phyloP scores from a whole-genome alignment of 495 filamentous ascomycete genomes.

The Daldinia bambusicola region DNA sequence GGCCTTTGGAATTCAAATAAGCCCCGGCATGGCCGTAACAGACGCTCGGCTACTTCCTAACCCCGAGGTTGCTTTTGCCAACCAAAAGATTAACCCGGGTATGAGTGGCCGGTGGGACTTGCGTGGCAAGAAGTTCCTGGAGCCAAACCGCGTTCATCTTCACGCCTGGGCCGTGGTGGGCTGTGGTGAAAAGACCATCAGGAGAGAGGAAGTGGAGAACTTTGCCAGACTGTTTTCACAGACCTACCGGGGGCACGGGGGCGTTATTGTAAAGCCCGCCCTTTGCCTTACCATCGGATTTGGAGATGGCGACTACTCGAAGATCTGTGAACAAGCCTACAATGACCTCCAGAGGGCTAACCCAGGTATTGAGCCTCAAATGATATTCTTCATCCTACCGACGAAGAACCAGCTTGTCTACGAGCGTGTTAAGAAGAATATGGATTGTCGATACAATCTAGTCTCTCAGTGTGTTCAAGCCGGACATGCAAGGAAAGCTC shows the following conservation, averaged over 20 bases:
- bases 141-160: slow-evolving; percentile 66
- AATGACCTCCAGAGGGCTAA: slow-evolving; percentile 14
- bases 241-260: slow-evolving; percentile 77
- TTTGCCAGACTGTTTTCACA: slow-evolving; percentile 71
- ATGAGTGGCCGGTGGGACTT: slow-evolving; percentile 85
- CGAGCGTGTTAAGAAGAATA: slow-evolving; percentile 80
- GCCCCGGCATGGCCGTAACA: slow-evolving; percentile 66
- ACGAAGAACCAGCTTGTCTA: slow-evolving; percentile 74
- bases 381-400: slow-evolving; percentile 77
- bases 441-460: slow-evolving; percentile 81
- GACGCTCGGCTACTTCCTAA: slow-evolving; percentile 76
- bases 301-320: slow-evolving; percentile 26
- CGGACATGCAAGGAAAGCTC: slow-evolving; percentile 66
- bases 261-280: slow-evolving; percentile 54
- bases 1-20: slow-evolving; percentile 75
- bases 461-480: slow-evolving; percentile 77
- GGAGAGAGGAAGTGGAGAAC: slow-evolving; percentile 56
- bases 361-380: slow-evolving; percentile 57
- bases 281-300: slow-evolving; percentile 12
- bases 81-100: slow-evolving; percentile 63
- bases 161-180: slow-evolving; percentile 73
- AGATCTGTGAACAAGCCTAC: slow-evolving; percentile 43
- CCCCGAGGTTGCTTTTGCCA: slow-evolving; percentile 74
- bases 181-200: slow-evolving; percentile 38
- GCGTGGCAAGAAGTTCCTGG: slow-evolving; percentile 77